Evolutionary conservation across 495 filamentous ascomycete genomes (phyloP).

Genomic region (Hypoxylon fuscum): DNA sequence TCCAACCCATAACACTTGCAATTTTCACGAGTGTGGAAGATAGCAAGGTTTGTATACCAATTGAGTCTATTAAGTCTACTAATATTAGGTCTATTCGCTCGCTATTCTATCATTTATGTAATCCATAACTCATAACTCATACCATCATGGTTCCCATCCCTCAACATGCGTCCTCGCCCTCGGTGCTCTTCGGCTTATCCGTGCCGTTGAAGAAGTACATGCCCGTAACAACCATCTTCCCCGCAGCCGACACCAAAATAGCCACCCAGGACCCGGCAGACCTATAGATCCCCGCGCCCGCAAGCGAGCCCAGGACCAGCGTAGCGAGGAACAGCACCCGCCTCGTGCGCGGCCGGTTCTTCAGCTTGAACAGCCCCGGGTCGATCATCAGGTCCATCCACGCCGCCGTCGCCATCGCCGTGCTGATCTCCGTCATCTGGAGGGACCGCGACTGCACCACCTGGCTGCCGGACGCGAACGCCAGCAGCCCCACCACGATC

Average conservation of each 20-base stretch:
- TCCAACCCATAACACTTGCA: too few species aligned
- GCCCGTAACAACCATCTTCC: constrained; percentile 55
- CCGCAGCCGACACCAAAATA: constrained; percentile 52
- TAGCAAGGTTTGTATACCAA: too few species aligned
- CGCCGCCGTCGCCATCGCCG: constrained; percentile 73
- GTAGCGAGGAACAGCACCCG: constrained; percentile 59
- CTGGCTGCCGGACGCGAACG: constrained; percentile 65
- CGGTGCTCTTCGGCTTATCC: constrained; percentile 43
- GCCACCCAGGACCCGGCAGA: constrained; percentile 52
- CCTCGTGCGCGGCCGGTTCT: constrained; percentile 63
- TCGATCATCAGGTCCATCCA: constrained; percentile 70
- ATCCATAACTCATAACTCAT: background rate
- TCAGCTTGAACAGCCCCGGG: constrained; percentile 48
- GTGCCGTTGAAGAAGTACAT: constrained; percentile 56
- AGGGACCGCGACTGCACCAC: constrained; percentile 65
- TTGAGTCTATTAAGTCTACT: too few species aligned
- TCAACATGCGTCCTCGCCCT: constrained; percentile 30
- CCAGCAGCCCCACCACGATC: constrained; percentile 59
- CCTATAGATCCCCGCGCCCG: constrained; percentile 60
- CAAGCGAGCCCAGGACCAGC: constrained; percentile 62
- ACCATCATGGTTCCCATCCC: constrained; percentile 2
- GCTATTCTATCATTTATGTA: background rate
- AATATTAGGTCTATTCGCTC: background rate
- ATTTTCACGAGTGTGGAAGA: too few species aligned
- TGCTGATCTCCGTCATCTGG: constrained; percentile 68